Conservation (phyloP, 768 basidiomycete genomes). For the Kondoa subrosea region DNA sequence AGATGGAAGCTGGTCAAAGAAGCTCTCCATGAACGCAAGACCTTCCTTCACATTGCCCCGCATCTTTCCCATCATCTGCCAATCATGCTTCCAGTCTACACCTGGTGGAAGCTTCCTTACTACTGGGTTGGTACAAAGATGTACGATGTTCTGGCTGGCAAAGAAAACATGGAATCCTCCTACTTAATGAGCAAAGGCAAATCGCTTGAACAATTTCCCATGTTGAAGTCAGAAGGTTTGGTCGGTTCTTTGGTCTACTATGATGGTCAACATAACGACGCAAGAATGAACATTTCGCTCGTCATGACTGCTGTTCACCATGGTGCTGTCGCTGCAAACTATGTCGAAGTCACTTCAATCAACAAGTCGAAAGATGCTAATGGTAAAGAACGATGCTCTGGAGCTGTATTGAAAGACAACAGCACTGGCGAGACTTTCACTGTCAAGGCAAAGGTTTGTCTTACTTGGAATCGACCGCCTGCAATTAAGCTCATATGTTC, state of each 20-base stretch:
- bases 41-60: constrained; percentile 89
- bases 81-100: constrained; percentile 93
- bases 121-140: constrained; percentile 89
- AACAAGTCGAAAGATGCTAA: constrained; percentile 40
- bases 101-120: constrained; percentile 94
- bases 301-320: constrained; percentile 86
- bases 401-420: constrained; percentile 60
- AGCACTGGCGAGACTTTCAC: constrained; percentile 68
- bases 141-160: constrained; percentile 86
- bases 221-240: constrained; percentile 79
- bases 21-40: constrained; percentile 75
- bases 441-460: constrained; percentile 55
- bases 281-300: constrained; percentile 91
- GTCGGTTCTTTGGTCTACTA: constrained; percentile 95
- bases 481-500: constrained; percentile 2
- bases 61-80: constrained; percentile 84
- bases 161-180: constrained; percentile 88
- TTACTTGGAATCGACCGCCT: not conserved
- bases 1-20: constrained; percentile 72
- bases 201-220: constrained; percentile 85
- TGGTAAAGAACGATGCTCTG: constrained; percentile 47
- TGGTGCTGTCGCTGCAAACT: constrained; percentile 74
- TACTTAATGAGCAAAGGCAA: constrained; percentile 91
- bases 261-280: constrained; percentile 98
- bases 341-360: constrained; percentile 65